These are phyloP conservation scores for Solanum hybrid DNA, from an alignment of 305 asterid genomes.

Conservation along the genomic window DNA sequence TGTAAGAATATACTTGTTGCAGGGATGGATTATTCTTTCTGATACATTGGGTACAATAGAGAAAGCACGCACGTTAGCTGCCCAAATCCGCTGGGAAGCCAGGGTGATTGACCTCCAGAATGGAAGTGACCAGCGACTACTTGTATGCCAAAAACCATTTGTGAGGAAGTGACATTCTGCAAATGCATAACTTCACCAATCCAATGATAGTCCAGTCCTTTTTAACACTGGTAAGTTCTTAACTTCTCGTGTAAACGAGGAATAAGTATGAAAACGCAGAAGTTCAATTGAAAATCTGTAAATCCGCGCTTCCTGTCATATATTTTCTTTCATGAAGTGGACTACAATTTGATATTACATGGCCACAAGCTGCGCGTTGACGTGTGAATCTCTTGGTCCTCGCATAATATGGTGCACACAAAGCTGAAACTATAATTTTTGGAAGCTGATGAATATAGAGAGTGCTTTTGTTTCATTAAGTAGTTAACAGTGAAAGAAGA, in stretches of 20 bases:
- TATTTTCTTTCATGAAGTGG: not conserved
- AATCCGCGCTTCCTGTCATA: not conserved
- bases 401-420: not conserved
- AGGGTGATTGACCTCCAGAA: constrained; percentile 78
- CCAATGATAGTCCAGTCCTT: constrained; percentile 26
- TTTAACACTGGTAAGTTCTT: constrained; percentile 25
- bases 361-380: constrained; percentile 5
- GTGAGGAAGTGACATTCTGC: constrained; percentile 49
- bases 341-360: not conserved
- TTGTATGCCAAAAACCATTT: constrained; percentile 91
- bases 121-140: constrained; percentile 85
- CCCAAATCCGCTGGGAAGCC: constrained; percentile 92
- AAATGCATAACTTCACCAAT: constrained; percentile 15
- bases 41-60: constrained; percentile 59
- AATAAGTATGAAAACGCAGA: not conserved
- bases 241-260: not conserved
- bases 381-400: not conserved
- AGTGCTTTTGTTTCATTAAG: constrained; percentile 26
- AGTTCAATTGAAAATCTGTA: not conserved
- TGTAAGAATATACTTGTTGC: not conserved
- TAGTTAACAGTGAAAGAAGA: constrained; percentile 16
- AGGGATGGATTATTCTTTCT: constrained; percentile 91
- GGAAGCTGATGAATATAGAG: constrained; percentile 37
- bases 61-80: constrained; percentile 51
- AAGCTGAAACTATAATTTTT: constrained; percentile 23